Evolutionary conservation across 306 rosid species (phyloP).

Genomic region (Quercus berberidifolia): DNA sequence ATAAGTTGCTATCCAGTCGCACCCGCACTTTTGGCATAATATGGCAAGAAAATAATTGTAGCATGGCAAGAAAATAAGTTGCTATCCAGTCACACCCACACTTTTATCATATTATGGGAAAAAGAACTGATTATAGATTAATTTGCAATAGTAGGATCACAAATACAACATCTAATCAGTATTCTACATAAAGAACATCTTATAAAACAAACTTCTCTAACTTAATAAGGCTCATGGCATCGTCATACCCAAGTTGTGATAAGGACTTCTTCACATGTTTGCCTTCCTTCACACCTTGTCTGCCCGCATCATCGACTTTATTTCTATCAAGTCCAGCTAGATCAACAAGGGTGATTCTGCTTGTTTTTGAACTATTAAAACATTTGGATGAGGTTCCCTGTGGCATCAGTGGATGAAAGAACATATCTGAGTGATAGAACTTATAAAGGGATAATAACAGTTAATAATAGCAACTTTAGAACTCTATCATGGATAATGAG

Average conservation of each 20-base stretch:
- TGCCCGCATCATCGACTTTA: conserved; percentile 54
- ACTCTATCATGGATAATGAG: not conserved
- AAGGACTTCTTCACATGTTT: conserved; percentile 79
- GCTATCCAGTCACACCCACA: not conserved
- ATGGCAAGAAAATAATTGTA: not conserved
- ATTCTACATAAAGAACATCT: not conserved
- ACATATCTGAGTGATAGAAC: conserved; percentile 3
- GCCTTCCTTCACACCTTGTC: conserved; percentile 55
- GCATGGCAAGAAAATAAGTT: not conserved
- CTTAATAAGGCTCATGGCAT: conserved; percentile 1
- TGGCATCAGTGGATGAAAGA: conserved; percentile 19
- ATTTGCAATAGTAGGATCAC: not conserved
- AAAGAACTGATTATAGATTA: not conserved
- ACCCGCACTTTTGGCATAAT: not conserved
- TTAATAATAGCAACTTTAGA: not conserved
- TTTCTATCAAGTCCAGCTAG: conserved; percentile 85
- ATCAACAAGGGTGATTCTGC: conserved; percentile 90
- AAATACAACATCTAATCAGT: not conserved
- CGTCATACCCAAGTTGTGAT: conserved; percentile 82
- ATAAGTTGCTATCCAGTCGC: not conserved
- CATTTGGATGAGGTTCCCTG: conserved; percentile 73
- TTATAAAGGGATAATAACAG: not conserved
- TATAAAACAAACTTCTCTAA: not conserved
- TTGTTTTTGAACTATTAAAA: conserved; percentile 90
- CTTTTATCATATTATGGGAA: not conserved